A percentile compares a stretch with the other conserved stretches of the same genome.
Evolutionary conservation across 305 asterid species (phyloP).

Genomic region (Fraxinus velutina): DNA sequence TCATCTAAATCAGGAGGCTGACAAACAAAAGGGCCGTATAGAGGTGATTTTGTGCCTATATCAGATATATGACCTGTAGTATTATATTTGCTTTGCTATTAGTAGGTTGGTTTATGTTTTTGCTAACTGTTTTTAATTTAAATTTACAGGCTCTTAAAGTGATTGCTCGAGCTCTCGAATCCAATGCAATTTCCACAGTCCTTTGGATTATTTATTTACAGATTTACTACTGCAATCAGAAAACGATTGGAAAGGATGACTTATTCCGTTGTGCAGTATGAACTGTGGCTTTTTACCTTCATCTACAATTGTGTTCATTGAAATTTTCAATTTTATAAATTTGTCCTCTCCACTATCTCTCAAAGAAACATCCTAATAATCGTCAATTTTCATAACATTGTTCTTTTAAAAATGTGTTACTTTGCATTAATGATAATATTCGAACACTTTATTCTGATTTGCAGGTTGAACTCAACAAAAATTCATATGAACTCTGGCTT

Average conservation of each 20-base stretch:
- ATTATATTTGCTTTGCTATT: conserved; percentile 6
- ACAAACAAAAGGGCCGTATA: conserved; percentile 32
- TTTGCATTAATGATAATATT: not conserved
- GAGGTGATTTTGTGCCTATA: conserved; percentile 27
- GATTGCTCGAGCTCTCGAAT: conserved; percentile 47
- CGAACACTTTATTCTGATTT: not conserved
- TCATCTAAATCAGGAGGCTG: conserved; percentile 33
- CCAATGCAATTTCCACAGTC: conserved; percentile 31
- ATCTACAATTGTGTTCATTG: not conserved
- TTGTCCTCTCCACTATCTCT: not conserved
- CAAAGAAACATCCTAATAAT: not conserved
- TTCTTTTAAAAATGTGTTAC: not conserved
- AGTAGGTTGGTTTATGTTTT: conserved; percentile 15
- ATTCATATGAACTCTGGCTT: conserved; percentile 49
- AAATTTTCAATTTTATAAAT: not conserved
- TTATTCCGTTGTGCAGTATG: conserved; percentile 44
- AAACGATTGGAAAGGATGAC: conserved; percentile 41
- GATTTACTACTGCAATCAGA: conserved; percentile 44
- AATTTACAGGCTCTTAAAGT: conserved; percentile 39
- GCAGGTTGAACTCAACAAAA: conserved; percentile 37
- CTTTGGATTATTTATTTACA: conserved; percentile 49
- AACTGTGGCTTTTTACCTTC: conserved; percentile 3
- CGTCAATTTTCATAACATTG: not conserved
- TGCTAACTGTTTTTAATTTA: not conserved
- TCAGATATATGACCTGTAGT: not conserved